Percentiles rank a stretch among this genome's conserved stretches.
phyloP scores from a whole-genome alignment of 208 protist species.

The Acanthamoeba healyi region DNA sequence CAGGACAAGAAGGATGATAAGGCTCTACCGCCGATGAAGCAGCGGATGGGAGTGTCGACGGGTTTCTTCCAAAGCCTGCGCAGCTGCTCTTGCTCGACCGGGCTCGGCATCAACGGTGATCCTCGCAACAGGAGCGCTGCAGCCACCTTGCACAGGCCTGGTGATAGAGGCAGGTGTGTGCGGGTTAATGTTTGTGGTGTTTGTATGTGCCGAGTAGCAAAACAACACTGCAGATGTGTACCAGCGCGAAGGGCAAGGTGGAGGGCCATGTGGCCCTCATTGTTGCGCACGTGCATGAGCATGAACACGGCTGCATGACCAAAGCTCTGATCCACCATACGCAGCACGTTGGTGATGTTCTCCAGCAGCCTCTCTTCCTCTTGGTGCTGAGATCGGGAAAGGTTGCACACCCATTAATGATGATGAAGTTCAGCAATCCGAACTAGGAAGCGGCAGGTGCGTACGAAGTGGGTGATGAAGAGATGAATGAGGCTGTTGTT shows the following conservation, averaged over 20 bases:
- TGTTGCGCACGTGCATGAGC: constrained; percentile 7
- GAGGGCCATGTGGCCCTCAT: background rate
- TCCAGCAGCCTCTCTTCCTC: background rate
- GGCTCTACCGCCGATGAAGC: background rate
- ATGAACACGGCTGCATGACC: background rate
- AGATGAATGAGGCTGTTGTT: constrained; percentile 20
- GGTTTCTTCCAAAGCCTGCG: background rate
- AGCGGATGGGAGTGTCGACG: background rate
- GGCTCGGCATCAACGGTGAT: background rate
- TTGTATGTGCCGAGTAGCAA: background rate
- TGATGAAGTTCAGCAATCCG: background rate
- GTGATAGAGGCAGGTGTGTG: background rate
- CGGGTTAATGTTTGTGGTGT: background rate
- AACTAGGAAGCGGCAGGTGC: background rate
- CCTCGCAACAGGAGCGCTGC: background rate
- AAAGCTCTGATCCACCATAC: background rate
- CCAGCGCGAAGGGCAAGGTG: background rate
- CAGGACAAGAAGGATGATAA: background rate
- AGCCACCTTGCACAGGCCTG: background rate
- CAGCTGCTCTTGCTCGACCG: background rate
- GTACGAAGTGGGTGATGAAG: constrained; percentile 8
- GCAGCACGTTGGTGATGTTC: background rate
- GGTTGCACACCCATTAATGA: background rate
- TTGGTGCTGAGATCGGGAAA: too few species aligned
- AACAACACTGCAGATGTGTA: background rate